Evolutionary conservation across 495 filamentous ascomycete genomes (phyloP), one percentile per base, ranked within the genome.

Genomic region (Podospora tetraspora): DNA sequence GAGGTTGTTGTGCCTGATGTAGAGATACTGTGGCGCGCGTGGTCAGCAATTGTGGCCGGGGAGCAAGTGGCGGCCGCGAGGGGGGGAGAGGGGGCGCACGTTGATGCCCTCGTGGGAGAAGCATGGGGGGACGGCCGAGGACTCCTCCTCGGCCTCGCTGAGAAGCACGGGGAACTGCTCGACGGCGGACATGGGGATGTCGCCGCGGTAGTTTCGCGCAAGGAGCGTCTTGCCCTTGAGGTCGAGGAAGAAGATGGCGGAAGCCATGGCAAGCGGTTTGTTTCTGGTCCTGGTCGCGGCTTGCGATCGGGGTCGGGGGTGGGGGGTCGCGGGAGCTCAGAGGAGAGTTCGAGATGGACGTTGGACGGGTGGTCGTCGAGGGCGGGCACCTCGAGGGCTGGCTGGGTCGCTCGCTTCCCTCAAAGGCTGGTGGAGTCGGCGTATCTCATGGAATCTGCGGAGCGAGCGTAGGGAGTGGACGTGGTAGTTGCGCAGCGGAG

Each of bases 201-300:
- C 96, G 74, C 96, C 96, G 79, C 96, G 88, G 81, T 99, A 99
- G 82, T 98, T 99, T 76, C 96, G 91, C 77, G 96, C 96, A 73
- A 99, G 87, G 73, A 98, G 94, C 83, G 96, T 97, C 93, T 99
- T 99, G 90, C 96, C 96, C 91, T 99, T 99, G 65, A 99, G 86
- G 80, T 99, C 96, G 73, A 99, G 90, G 79, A 99, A 99, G 86
- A 99, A 99, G 77, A 99, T 77, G 58, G 96, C 96, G 64, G 96
- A 99, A 71, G 95, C 95, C 96, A 98, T 99, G 76, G 75, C 85
- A 76, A 72, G 64, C 67, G 68, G 59, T 57, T 72, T 68, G 37
- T 60, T 59, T 58, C 43, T 61, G 60, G 59, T 57, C 63, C 72
- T 70, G 52, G 52, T 24, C 25, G 63, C n/a, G 21, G 37, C 34